Evolutionary conservation across 345 rosid species (phyloP), one percentile per base, ranked within the genome.

Genomic region (Erucastrum elatum): DNA sequence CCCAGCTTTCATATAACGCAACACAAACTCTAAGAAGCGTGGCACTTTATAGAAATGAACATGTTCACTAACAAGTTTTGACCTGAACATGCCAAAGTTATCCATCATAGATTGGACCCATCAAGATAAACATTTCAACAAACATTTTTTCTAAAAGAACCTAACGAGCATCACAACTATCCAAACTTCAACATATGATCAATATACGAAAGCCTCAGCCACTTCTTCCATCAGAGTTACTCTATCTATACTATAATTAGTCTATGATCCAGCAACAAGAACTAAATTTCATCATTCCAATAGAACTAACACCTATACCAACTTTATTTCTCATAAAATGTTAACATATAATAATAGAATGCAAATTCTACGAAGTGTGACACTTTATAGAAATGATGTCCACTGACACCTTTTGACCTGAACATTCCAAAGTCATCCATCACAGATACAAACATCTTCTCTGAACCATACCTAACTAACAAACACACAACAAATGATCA

Each of bases 361-460:
- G 15, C 64, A 49, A 64, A 64, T 29, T 12, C 71, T 65, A 49
- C 4, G 1, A 8, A 56, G 35, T 74, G 51, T 64, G 16, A 7
- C 63, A 33, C 27, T 33, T 34, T 13, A 9, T 53, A 44, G 56
- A 31, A 64, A 33, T 60, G 70, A 64, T 17, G 44, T 15, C 8
- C 3, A 62, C 33, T 26, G 31, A 72, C 6, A 63, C 35, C 11
- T 53, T 55, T 25, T 31, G 26, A 25, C 7, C 41, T 64, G 15
- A 33, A 64, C 17, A 74, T 65, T 31, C 25, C 72, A n/a, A 66
- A n/a, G 7, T 65, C 29, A 64, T 66, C 16, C 39, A 66, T 71
- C 34, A 37, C 2, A 5, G 5, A 63, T 31, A 41, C 49, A 41
- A 41, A 41, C 1, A 41, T 41, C 3, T 41, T 3, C 13, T 41